Evolutionary conservation across 257 asterid species (phyloP).

Genomic region (Solanum chilense): DNA sequence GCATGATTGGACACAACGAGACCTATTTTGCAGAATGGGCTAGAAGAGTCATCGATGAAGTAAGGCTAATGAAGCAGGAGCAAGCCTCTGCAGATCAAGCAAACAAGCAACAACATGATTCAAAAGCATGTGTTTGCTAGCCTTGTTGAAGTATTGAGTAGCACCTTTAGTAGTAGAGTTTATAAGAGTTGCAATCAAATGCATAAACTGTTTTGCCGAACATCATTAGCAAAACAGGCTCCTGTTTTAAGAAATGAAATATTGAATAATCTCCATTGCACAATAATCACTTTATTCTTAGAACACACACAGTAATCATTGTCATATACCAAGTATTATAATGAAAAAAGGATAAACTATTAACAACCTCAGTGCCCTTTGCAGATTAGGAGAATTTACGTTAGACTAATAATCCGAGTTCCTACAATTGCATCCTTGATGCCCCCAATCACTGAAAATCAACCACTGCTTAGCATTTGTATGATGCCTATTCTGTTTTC

Average conservation of each 20-base stretch:
- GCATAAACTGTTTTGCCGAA: background rate
- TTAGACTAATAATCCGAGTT: background rate
- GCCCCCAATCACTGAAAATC: background rate
- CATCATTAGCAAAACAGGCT: background rate
- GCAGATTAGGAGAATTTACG: background rate
- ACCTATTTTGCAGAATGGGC: constrained; percentile 26
- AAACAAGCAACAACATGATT: background rate
- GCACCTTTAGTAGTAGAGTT: background rate
- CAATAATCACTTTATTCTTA: background rate
- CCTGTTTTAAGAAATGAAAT: background rate
- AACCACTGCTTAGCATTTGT: background rate
- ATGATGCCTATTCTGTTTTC: background rate
- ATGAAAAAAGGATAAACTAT: background rate
- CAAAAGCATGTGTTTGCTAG: constrained; percentile 9
- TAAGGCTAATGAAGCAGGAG: constrained; percentile 6
- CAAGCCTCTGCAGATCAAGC: background rate
- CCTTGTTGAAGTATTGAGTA: background rate
- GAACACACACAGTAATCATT: background rate
- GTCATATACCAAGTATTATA: background rate
- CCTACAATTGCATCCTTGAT: background rate
- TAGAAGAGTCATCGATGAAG: constrained; percentile 15
- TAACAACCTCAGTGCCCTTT: background rate
- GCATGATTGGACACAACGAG: constrained; percentile 23
- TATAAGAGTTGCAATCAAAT: background rate
- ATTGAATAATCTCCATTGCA: background rate